Evolutionary conservation across 2,329 filamentous ascomycete species (phyloP).

Genomic region (Microdochium paspali): DNA sequence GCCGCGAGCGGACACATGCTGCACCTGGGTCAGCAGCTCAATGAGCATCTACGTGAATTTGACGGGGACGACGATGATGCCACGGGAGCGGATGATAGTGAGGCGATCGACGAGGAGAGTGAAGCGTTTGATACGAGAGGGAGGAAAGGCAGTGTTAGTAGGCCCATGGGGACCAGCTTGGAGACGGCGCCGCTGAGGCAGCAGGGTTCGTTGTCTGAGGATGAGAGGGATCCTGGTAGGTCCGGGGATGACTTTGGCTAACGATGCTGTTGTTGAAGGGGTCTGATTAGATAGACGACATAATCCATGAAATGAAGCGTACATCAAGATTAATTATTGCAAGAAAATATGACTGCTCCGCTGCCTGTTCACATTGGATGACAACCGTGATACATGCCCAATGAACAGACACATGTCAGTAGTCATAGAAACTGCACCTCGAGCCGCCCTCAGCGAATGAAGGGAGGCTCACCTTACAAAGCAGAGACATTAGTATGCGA

Average conservation of each 20-base stretch:
- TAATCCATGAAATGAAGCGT: no score
- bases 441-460: no score
- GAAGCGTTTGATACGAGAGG: constrained; percentile 46
- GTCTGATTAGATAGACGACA: not conserved
- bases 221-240: constrained; percentile 11
- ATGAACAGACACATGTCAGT: no score
- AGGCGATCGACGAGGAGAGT: constrained; percentile 21
- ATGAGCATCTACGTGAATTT: constrained; percentile 31
- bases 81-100: constrained; percentile 7
- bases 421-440: no score
- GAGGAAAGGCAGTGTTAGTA: constrained; percentile 41
- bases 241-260: constrained; percentile 17
- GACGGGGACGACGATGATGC: constrained; percentile 11
- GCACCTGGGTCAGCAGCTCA: constrained; percentile 38
- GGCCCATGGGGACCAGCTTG: constrained; percentile 25
- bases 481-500: no score
- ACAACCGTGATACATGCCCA: no score
- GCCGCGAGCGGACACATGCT: constrained; percentile 42
- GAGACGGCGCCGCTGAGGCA: constrained; percentile 39
- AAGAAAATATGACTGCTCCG: no score
- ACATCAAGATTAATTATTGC: no score
- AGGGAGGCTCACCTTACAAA: no score
- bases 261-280: not conserved
- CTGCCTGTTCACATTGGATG: no score
- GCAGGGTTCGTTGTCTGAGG: constrained; percentile 8